Evolutionary conservation across 2,329 filamentous ascomycete genomes (phyloP), one percentile per base, ranked within the genome.

Genomic region (Zarea fungicola): DNA sequence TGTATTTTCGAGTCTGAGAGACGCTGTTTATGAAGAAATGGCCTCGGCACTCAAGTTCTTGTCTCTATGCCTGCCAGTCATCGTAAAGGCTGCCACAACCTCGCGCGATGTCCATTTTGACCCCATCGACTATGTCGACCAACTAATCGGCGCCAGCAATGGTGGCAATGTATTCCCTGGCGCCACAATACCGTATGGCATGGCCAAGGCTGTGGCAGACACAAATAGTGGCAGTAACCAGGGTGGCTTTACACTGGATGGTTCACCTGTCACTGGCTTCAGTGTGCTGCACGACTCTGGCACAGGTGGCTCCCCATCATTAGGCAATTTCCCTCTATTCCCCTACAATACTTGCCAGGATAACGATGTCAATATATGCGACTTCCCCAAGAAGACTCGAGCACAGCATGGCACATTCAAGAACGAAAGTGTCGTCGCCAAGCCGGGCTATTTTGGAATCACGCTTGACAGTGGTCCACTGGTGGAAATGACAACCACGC

Each of bases 291-390:
- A 81, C 58, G 79, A 82, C 57, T 78, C 74, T 2, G 78, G 78
- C 1, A 81, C 77, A 0, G 79, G 79, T 19, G 72, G 73, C 7
- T 64, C 66, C 1, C 79, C 84, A 0, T 87, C 82, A 4, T 66
- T 89, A 14, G 86, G 85, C 13, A 88, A 87, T 59, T 89, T 89
- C 46, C 82, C 86, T 0, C 68, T 89, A 2, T 89, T 89, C 54
- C 75, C 84, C 0, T 84, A 87, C 53, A 67, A 76, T 4, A 70
- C 72, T 34, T 89, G 85, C 54, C 71, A 76, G 0, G 73, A 69
- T 13, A 78, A 85, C 52, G 75, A 82, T 32, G 64, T 89, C 47
- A 71, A 87, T 56, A 69, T 70, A 7, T 88, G 85, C 62, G 70
- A 68, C 11, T 88, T 80, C 58, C 74, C 77, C 10, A 79, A 79